Evolutionary conservation across 148 eudicot species (phyloP).

Genomic region (Rhododendron williamsianum): DNA sequence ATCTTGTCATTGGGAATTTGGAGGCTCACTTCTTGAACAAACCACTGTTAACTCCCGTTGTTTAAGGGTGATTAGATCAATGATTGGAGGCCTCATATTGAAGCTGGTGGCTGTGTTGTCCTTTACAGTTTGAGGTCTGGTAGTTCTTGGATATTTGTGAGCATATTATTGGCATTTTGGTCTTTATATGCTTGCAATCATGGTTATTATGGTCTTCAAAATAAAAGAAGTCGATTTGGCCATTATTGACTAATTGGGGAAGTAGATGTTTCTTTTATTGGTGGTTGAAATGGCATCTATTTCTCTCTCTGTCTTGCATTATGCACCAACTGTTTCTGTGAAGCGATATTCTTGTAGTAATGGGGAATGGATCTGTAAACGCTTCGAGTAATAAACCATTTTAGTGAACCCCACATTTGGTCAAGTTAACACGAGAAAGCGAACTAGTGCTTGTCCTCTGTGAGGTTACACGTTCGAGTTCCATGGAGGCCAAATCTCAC

Average conservation of each 20-base stretch:
- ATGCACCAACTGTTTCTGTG: not conserved
- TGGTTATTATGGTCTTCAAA: not conserved
- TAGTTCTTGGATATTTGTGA: not conserved
- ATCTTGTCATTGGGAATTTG: conserved; percentile 71
- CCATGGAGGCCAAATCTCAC: no score
- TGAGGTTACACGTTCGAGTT: no score
- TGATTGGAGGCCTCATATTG: not conserved
- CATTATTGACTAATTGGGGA: not conserved
- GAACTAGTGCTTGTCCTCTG: no score
- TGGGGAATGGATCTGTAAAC: not conserved
- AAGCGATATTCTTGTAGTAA: not conserved
- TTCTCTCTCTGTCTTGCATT: not conserved
- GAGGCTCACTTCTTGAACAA: conserved; percentile 81
- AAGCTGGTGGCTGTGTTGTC: not conserved
- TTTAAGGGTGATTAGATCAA: conserved; percentile 22
- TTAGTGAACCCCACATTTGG: no score
- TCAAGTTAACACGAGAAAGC: no score
- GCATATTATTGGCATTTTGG: not conserved
- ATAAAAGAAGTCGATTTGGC: not conserved
- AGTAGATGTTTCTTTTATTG: not conserved
- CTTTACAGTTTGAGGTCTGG: not conserved
- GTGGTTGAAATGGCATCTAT: not conserved
- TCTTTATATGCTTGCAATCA: not conserved
- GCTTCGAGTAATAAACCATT: not conserved
- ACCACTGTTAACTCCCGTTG: conserved; percentile 67